Conservation (phyloP, 2,329 filamentous ascomycete genomes). For the Canariomyces notabilis region DNA sequence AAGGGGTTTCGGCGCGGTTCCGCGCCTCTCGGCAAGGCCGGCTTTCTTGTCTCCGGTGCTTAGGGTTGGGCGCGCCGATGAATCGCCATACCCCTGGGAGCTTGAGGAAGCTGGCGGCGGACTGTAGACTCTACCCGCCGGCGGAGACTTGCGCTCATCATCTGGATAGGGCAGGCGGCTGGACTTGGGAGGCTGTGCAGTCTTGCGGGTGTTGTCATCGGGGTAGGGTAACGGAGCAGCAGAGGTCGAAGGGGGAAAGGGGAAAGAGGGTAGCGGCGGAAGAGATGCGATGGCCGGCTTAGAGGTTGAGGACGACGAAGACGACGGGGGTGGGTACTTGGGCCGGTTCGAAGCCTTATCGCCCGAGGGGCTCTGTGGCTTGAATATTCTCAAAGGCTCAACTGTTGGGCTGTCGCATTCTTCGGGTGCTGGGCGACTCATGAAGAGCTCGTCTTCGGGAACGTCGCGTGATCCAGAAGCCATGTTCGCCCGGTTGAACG, state of each 20-base stretch:
- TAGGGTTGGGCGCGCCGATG: conserved; percentile 50
- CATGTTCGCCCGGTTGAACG: conserved; percentile 22
- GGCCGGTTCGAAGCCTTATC: conserved; percentile 38
- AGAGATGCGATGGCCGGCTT: conserved; percentile 40
- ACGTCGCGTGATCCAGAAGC: conserved; percentile 58
- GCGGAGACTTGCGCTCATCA: conserved; percentile 35
- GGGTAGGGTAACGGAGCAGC: conserved; percentile 67
- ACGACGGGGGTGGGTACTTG: conserved; percentile 48
- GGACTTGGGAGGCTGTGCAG: background rate
- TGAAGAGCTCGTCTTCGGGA: conserved; percentile 79
- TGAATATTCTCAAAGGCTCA: conserved; percentile 79
- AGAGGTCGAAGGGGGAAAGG: conserved; percentile 66
- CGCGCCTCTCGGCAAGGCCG: conserved; percentile 73
- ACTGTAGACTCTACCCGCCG: conserved; percentile 31
- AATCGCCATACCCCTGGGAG: conserved; percentile 44
- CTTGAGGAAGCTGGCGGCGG: conserved; percentile 31
- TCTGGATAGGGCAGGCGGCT: conserved; percentile 23
- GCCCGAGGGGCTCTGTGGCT: conserved; percentile 63
- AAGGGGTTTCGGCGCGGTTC: conserved; percentile 74
- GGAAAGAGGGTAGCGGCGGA: conserved; percentile 42
- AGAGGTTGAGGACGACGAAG: conserved; percentile 33
- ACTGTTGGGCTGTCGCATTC: conserved; percentile 69
- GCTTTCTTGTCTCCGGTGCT: conserved; percentile 54
- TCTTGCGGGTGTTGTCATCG: conserved; percentile 54
- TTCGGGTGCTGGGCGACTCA: conserved; percentile 53